Base-by-base conservation (phyloP, 192 early-diverging fungal species). In the Paraglomus occultum region DNA sequence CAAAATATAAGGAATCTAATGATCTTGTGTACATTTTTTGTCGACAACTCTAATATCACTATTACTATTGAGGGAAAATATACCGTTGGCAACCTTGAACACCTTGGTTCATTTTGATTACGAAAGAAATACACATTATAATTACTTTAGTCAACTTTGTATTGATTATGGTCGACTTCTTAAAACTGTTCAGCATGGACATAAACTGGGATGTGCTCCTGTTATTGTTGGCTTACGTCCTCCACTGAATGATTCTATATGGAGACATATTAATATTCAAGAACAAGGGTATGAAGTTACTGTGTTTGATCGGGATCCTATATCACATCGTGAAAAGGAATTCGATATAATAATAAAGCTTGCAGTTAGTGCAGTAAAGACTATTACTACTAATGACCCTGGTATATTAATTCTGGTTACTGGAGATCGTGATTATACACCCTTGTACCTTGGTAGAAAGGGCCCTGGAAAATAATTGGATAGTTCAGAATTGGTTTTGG, bases 81-180 rank as follows among this genome's bases (percentile, higher is more conserved):
- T 31, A 38, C 23, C 18, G 1, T 58, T 38, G 55, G 1, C 55
- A 6, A 58, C 0, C 55, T 58, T 58, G 55, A 58, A 15, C 2
- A 58, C 6, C 15, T 58, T 31, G 23, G 55, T 38, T 31, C 23
- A n/a, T 23, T 58, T 58, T 58, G 55, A 58, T 58, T 31, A 1
- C 42, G 22, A 58, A 31, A 20, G 4, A 58, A 2, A 15, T 58
- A 40, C 23, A 0, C 15, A 31, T 58, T 58, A 58, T 31, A n/a
- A n/a, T n/a, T n/a, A n/a, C n/a, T 58, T 58, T 58, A 58, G 42
- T 31, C 23, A 58, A 31, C 55, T 58, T 31, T 1, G 23, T 0
- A 58, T 58, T 58, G 23, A 58, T 58, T 58, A 58, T 6, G 23
- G 55, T 58, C n/a, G 23, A 31, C 55, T 58, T 58, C 55, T 58